These are phyloP conservation scores for Trichoderma gamsii DNA, from an alignment of 495 filamentous ascomycete species.

Conservation along the genomic window DNA sequence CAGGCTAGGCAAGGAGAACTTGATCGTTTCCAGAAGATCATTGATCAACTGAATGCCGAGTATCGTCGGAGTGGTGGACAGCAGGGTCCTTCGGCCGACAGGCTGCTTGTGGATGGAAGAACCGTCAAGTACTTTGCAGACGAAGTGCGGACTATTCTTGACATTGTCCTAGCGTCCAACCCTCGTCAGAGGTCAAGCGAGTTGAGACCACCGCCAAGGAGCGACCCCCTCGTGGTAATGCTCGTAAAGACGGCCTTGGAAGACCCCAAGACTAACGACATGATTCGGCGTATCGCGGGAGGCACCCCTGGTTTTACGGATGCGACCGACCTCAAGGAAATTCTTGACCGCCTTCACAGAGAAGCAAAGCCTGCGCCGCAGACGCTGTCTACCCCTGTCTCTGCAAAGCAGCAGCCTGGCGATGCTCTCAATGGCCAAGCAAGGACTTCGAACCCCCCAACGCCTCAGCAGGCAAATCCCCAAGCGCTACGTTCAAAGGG, in stretches of 20 bases:
- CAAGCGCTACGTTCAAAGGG: slow-evolving; percentile 47
- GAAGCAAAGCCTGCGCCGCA: slow-evolving; percentile 25
- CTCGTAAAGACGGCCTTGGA: slow-evolving; percentile 41
- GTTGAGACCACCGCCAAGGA: slow-evolving; percentile 35
- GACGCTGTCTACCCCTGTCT: slow-evolving; percentile 19
- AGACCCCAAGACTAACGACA: slow-evolving; percentile 30
- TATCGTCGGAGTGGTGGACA: slow-evolving; percentile 37
- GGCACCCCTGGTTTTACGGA: slow-evolving; percentile 38
- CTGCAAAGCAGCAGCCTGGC: slow-evolving; percentile 16
- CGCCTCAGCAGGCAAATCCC: slow-evolving; percentile 29
- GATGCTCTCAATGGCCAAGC: slow-evolving; percentile 24
- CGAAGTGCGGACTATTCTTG: slow-evolving; percentile 41
- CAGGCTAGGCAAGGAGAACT: slow-evolving; percentile 75
- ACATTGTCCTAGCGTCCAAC: slow-evolving; percentile 41
- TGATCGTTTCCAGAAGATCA: slow-evolving; percentile 83
- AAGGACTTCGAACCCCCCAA: slow-evolving; percentile 23
- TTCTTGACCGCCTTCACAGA: slow-evolving; percentile 31
- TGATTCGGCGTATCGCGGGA: slow-evolving; percentile 36
- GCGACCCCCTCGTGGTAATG: slow-evolving; percentile 38
- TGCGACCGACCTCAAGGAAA: slow-evolving; percentile 37
- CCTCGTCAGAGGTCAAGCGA: slow-evolving; percentile 37
- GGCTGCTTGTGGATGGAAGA: slow-evolving; percentile 38
- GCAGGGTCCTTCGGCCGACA: slow-evolving; percentile 38
- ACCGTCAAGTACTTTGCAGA: slow-evolving; percentile 44
- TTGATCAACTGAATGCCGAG: slow-evolving; percentile 73